phyloP scores from a whole-genome alignment of 1,284 basidiomycete genomes.

The Austroboletus olivaceoglutinosus region DNA sequence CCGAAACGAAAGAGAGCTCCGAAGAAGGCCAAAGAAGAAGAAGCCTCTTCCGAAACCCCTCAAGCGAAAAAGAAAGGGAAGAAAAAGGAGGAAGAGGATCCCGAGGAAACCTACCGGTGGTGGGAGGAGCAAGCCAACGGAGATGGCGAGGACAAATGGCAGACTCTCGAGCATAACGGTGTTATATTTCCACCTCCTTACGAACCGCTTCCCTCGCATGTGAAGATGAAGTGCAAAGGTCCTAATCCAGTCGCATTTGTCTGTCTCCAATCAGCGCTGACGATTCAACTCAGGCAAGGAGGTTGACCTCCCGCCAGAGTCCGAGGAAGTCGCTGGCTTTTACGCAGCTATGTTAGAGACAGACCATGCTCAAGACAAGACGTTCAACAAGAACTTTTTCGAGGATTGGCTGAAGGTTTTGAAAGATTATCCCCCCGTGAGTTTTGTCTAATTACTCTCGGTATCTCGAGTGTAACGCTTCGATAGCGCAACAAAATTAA shows the following conservation, averaged over 20 bases:
- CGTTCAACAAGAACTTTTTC: slow-evolving; percentile 97
- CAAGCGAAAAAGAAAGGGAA: slow-evolving; percentile 47
- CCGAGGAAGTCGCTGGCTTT: slow-evolving; percentile 98
- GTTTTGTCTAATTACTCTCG: slow-evolving; percentile 31
- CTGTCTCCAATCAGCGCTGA: slow-evolving; percentile 10
- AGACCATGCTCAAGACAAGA: slow-evolving; percentile 86
- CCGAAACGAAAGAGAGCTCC: slow-evolving; percentile 44
- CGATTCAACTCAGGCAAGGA: slow-evolving; percentile 57
- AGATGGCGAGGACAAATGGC: slow-evolving; percentile 87
- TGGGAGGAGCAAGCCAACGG: slow-evolving; percentile 74
- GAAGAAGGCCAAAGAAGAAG: slow-evolving; percentile 37
- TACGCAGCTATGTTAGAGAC: slow-evolving; percentile 93
- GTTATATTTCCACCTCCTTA: slow-evolving; percentile 97
- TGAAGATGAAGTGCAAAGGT: slow-evolving; percentile 98
- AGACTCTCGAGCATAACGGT: slow-evolving; percentile 88
- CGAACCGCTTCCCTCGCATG: slow-evolving; percentile 75
- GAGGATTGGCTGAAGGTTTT: slow-evolving; percentile 82
- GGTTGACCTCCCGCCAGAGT: slow-evolving; percentile 77
- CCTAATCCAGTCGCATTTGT: slow-evolving; percentile 18
- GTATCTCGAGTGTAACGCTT: slow-evolving; percentile 8
- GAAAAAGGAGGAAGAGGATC: slow-evolving; percentile 56
- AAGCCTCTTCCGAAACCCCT: slow-evolving; percentile 23
- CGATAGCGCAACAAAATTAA: slow-evolving; percentile 67
- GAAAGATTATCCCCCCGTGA: slow-evolving; percentile 83
- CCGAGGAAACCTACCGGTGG: slow-evolving; percentile 78